Conservation (phyloP, 495 filamentous ascomycete genomes). For the Talaromyces wortmannii region DNA sequence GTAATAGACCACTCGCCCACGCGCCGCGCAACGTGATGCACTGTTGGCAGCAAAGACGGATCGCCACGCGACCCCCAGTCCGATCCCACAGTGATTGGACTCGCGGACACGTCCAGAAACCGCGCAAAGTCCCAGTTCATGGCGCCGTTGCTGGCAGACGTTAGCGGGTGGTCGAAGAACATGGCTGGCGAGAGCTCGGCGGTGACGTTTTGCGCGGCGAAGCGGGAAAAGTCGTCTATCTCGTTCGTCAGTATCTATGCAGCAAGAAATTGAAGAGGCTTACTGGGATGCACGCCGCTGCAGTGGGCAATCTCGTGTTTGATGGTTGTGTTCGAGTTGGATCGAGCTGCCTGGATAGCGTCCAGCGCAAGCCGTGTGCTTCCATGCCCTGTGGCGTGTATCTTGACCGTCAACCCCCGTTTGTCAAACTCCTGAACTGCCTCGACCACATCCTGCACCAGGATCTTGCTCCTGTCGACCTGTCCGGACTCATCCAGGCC, state of each 20-base stretch:
- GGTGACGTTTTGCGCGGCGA: background rate
- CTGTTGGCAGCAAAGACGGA: background rate
- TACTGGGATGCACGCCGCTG: constrained; percentile 3
- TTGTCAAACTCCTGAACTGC: background rate
- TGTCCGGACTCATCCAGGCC: background rate
- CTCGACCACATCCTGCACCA: background rate
- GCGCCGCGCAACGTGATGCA: background rate
- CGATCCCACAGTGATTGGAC: constrained; percentile 1
- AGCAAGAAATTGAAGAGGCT: background rate
- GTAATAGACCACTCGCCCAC: background rate
- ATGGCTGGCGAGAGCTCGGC: constrained; percentile 4
- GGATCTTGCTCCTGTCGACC: background rate
- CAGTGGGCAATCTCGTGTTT: constrained; percentile 4
- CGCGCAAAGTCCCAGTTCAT: constrained; percentile 1
- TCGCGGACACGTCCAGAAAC: background rate
- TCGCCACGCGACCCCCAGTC: constrained; percentile 2
- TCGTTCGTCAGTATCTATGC: background rate
- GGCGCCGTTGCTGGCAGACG: background rate
- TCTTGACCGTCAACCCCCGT: background rate
- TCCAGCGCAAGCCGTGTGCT: constrained; percentile 1
- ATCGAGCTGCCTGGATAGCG: background rate
- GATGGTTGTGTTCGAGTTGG: background rate
- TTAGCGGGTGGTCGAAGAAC: constrained; percentile 1
- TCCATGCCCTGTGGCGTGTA: background rate
- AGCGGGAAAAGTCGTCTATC: constrained; percentile 1